Conservation (phyloP, 2,329 filamentous ascomycete genomes). For the Aspergillus fumigatus region DNA sequence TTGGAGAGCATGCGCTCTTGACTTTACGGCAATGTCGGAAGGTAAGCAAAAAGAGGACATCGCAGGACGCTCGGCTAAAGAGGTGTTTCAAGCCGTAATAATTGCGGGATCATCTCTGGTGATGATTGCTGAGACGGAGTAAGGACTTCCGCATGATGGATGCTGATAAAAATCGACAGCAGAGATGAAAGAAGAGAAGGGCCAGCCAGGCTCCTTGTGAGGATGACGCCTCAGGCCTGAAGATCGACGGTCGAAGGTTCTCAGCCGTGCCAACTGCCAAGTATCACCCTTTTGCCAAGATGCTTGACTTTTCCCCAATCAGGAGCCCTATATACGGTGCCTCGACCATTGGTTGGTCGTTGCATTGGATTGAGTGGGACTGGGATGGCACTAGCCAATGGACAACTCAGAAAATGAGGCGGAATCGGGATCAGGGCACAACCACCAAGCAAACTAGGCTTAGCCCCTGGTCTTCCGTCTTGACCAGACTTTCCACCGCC, state of each 20-base stretch:
- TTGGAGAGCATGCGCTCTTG: conserved; percentile 14
- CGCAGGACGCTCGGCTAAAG: neutral
- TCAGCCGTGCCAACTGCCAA: neutral
- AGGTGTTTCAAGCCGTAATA: neutral
- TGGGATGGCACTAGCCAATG: neutral
- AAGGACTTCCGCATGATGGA: conserved; percentile 2
- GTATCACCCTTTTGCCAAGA: neutral
- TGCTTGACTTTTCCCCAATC: neutral
- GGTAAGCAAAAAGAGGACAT: neutral
- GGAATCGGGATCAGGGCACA: no score
- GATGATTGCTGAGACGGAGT: neutral
- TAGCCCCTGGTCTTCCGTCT: no score
- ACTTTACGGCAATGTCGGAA: conserved; percentile 2
- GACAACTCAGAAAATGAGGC: neutral
- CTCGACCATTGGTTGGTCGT: neutral
- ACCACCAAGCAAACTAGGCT: no score
- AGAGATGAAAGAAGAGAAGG: neutral
- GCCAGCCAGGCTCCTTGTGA: neutral
- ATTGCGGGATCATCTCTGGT: neutral
- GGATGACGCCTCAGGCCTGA: neutral
- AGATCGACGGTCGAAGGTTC: neutral
- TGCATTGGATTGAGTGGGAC: neutral
- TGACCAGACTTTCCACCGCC: no score
- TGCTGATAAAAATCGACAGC: neutral
- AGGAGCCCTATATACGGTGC: neutral